Evolutionary conservation across 768 basidiomycete genomes (phyloP).

Genomic region (Sutorius australiensis): DNA sequence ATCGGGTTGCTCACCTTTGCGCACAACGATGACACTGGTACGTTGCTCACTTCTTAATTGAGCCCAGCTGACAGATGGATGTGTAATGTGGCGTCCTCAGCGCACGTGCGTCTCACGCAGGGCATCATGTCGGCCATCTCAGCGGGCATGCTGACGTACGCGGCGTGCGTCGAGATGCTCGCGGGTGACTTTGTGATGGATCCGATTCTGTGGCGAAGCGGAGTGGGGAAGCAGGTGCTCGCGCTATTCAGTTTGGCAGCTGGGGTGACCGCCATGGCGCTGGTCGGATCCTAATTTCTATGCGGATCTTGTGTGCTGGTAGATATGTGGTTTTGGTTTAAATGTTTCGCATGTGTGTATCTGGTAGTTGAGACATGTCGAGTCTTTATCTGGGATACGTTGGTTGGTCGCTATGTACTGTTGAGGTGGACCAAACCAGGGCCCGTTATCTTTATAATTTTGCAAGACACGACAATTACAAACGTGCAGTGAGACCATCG

Average conservation of each 20-base stretch:
- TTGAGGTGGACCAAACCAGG: neutral
- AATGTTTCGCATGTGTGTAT: neutral
- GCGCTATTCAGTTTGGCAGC: slow-evolving; percentile 58
- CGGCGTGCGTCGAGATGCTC: slow-evolving; percentile 82
- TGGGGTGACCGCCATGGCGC: slow-evolving; percentile 64
- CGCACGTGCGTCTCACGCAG: slow-evolving; percentile 53
- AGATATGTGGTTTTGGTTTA: neutral
- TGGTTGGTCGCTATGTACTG: neutral
- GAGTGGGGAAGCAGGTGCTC: slow-evolving; percentile 40
- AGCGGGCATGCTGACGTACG: slow-evolving; percentile 81
- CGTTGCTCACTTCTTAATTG: neutral
- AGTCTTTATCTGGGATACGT: neutral
- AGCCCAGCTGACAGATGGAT: neutral
- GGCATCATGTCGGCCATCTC: slow-evolving; percentile 80
- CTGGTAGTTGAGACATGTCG: neutral
- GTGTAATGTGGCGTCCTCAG: slow-evolving; percentile 18
- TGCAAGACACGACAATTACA: neutral
- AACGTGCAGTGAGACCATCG: neutral
- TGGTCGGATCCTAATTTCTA: slow-evolving; percentile 40
- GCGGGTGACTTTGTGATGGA: slow-evolving; percentile 84
- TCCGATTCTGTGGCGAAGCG: slow-evolving; percentile 41
- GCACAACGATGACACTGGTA: slow-evolving; percentile 29
- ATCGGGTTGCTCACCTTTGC: slow-evolving; percentile 52
- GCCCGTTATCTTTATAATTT: neutral
- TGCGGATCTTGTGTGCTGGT: neutral